Percentiles rank a stretch among this genome's conserved stretches.
Evolutionary conservation across 2,329 filamentous ascomycete species (phyloP).

Genomic region (Alternaria infectoria): DNA sequence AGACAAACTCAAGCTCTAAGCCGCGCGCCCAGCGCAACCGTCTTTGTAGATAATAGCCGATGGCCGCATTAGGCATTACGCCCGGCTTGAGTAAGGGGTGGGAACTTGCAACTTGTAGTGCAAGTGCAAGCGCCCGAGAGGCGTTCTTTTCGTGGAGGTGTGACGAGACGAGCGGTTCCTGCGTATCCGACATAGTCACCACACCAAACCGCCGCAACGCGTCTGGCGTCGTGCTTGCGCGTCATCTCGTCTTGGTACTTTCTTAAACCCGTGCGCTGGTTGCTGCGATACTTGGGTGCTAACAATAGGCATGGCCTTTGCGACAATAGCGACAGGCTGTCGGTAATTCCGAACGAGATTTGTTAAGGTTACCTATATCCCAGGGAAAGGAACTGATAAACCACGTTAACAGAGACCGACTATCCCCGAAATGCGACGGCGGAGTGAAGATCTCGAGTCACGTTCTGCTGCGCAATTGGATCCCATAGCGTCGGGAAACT

Average conservation of each 20-base stretch:
- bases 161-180: conserved; percentile 4
- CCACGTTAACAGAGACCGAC: neutral
- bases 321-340: neutral
- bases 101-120: neutral
- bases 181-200: neutral
- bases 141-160: neutral
- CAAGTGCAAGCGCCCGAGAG: neutral
- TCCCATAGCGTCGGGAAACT: neutral
- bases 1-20: neutral
- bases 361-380: neutral
- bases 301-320: neutral
- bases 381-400: neutral
- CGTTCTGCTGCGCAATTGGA: conserved; percentile 6
- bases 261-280: neutral
- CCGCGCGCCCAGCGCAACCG: neutral
- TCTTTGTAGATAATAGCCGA: neutral
- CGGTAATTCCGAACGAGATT: neutral
- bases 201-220: neutral
- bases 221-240: neutral
- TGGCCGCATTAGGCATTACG: conserved; percentile 1
- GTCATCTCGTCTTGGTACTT: neutral
- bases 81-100: neutral
- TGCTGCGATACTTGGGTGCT: neutral
- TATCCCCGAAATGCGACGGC: neutral
- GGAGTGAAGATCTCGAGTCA: neutral